Conservation (phyloP, 169 alveolate genomes). For the Cryptosporidium sp. region DNA sequence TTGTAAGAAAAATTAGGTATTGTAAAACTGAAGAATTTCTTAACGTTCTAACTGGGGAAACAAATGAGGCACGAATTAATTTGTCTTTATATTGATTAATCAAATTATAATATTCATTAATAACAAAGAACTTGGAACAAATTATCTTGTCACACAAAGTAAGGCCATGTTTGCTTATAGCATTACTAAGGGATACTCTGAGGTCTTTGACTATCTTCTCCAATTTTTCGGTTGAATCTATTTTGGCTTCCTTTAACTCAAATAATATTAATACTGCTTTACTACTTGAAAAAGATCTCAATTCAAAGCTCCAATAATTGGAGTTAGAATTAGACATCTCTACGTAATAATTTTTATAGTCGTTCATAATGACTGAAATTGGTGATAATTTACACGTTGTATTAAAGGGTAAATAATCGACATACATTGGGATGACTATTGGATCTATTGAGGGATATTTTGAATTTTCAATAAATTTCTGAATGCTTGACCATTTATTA, state of each 20-base stretch:
- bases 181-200: not conserved
- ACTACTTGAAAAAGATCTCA: slow-evolving; percentile 24
- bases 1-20: not conserved
- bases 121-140: slow-evolving; percentile 23
- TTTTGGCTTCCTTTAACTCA: not conserved
- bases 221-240: not conserved
- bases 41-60: not conserved
- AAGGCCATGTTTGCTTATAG: not conserved
- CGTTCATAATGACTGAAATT: slow-evolving; percentile 3
- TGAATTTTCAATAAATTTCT: slow-evolving; percentile 3
- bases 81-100: not conserved
- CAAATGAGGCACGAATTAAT: not conserved
- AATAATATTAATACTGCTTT: not conserved
- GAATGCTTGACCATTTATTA: slow-evolving; percentile 41
- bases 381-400: slow-evolving; percentile 31
- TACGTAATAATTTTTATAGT: slow-evolving; percentile 2
- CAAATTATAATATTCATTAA: not conserved
- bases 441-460: slow-evolving; percentile 24
- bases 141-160: slow-evolving; percentile 7
- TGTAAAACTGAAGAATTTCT: not conserved
- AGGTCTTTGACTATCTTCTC: slow-evolving; percentile 7
- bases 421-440: slow-evolving; percentile 17
- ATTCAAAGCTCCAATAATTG: slow-evolving; percentile 4
- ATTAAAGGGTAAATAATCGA: not conserved
- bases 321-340: not conserved